Conservation (phyloP, 2,329 filamentous ascomycete species). For the Emergomyces pasteurianus region DNA sequence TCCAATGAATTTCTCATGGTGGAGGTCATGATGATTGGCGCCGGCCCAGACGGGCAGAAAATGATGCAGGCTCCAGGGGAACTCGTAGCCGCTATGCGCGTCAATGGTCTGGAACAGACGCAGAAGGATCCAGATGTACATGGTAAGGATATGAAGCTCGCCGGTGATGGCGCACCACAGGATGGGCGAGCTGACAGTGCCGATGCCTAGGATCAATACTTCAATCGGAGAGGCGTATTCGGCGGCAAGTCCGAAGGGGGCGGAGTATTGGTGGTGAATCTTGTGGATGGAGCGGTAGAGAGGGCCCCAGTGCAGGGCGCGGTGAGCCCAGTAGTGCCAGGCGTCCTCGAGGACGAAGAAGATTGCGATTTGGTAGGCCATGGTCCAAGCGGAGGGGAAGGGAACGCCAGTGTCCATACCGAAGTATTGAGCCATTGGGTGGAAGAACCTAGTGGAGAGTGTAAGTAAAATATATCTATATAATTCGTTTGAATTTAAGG, state of each 20-base stretch:
- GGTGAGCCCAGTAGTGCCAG: conserved; percentile 98
- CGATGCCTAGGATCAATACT: conserved; percentile 85
- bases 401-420: conserved; percentile 80
- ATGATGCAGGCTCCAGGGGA: conserved; percentile 92
- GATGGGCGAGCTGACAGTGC: conserved; percentile 71
- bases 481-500: neutral
- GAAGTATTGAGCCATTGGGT: conserved; percentile 86
- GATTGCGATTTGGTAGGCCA: conserved; percentile 79
- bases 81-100: conserved; percentile 94
- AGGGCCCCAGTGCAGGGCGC: conserved; percentile 82
- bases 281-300: conserved; percentile 97
- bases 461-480: neutral
- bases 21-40: conserved; percentile 88
- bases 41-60: conserved; percentile 97
- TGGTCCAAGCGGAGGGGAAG: conserved; percentile 75
- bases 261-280: conserved; percentile 97
- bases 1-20: conserved; percentile 97
- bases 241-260: conserved; percentile 88
- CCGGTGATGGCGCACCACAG: conserved; percentile 71
- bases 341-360: conserved; percentile 95
- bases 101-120: conserved; percentile 97
- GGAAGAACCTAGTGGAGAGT: conserved; percentile 57
- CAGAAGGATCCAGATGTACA: conserved; percentile 92
- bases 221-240: conserved; percentile 98
- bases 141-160: conserved; percentile 88